phyloP scores from a whole-genome alignment of 768 basidiomycete species.

The Mycena olivaceomarginata region DNA sequence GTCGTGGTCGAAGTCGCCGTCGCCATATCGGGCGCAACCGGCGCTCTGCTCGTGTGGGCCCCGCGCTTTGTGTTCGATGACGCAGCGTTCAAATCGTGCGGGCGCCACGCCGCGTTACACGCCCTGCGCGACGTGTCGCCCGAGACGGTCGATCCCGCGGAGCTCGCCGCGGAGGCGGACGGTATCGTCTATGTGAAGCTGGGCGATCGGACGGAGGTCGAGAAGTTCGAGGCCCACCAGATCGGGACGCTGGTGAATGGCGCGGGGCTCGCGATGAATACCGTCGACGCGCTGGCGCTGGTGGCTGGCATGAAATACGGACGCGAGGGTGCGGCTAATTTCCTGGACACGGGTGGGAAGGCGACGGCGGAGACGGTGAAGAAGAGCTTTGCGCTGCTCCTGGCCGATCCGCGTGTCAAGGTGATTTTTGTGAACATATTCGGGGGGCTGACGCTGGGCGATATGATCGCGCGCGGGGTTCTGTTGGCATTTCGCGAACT shows the following conservation, averaged over 20 bases:
- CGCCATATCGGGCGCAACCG: not conserved
- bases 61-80: slow-evolving; percentile 36
- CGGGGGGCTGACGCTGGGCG: slow-evolving; percentile 59
- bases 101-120: slow-evolving; percentile 30
- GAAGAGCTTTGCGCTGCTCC: slow-evolving; percentile 87
- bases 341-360: slow-evolving; percentile 89
- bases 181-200: slow-evolving; percentile 41
- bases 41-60: not conserved
- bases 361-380: slow-evolving; percentile 92
- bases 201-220: not conserved
- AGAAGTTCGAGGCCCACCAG: slow-evolving; percentile 15
- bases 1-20: slow-evolving; percentile 5
- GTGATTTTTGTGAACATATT: slow-evolving; percentile 90
- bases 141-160: slow-evolving; percentile 3
- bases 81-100: slow-evolving; percentile 32
- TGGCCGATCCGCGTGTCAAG: slow-evolving; percentile 82
- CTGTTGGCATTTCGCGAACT: slow-evolving; percentile 80
- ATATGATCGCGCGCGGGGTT: slow-evolving; percentile 40
- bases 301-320: slow-evolving; percentile 67
- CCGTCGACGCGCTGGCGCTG: slow-evolving; percentile 87
- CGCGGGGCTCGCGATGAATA: slow-evolving; percentile 90
- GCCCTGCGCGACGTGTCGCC: slow-evolving; percentile 32
- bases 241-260: slow-evolving; percentile 90
- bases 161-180: slow-evolving; percentile 27
- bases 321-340: slow-evolving; percentile 79